phyloP scores from a whole-genome alignment of 169 alveolate species.

The Plasmodium relictum region DNA sequence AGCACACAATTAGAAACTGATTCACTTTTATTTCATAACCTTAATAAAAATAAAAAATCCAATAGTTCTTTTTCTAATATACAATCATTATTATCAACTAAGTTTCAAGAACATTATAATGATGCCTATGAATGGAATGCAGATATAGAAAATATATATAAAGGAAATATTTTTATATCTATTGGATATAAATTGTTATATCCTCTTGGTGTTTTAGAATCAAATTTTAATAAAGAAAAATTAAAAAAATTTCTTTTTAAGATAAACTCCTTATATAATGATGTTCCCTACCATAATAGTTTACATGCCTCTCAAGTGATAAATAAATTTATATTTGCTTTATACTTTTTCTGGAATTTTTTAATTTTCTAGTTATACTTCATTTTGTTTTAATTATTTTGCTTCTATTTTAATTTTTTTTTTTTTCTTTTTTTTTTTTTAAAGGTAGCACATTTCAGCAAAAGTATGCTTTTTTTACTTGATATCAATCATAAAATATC shows the following conservation, averaged over 20 bases:
- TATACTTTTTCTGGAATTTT: neutral
- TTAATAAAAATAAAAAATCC: conserved; percentile 25
- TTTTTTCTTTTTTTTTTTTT: neutral
- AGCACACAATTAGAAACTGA: conserved; percentile 19
- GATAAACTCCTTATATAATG: conserved; percentile 41
- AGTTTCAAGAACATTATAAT: conserved; percentile 62
- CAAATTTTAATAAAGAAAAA: conserved; percentile 43
- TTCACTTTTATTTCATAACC: conserved; percentile 21
- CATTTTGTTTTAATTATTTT: neutral
- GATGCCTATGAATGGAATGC: conserved; percentile 56
- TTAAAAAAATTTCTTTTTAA: conserved; percentile 52
- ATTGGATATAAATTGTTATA: conserved; percentile 59
- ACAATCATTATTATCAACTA: conserved; percentile 48
- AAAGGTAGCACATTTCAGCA: conserved; percentile 68
- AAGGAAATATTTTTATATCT: conserved; percentile 53
- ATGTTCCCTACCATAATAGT: conserved; percentile 63
- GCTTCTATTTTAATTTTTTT: neutral
- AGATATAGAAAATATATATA: conserved; percentile 39
- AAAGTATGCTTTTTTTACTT: conserved; percentile 60
- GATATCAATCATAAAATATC: conserved; percentile 61
- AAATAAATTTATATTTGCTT: neutral
- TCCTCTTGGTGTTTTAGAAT: conserved; percentile 46
- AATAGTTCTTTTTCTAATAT: conserved; percentile 44
- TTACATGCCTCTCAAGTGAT: conserved; percentile 65
- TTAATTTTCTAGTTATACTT: neutral